Base-by-base conservation (phyloP, 2,329 filamentous ascomycete genomes). In the Penicillium sp. region DNA sequence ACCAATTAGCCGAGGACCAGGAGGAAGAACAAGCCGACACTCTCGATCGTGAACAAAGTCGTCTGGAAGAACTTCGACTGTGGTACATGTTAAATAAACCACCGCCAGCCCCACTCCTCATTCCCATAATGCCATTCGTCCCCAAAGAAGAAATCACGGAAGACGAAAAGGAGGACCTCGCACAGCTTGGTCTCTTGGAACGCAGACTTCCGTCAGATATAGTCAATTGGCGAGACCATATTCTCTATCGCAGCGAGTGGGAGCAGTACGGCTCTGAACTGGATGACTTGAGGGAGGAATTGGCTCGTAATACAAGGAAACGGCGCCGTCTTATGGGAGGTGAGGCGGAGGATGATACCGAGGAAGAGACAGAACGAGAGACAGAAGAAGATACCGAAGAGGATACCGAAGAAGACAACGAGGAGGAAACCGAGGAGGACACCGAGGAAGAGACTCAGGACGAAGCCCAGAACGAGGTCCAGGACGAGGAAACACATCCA, bases 211-310 rank as follows among this genome's bases (percentile, higher is more conserved):
- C 59, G 50, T 60, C 73, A 42, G 73, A 78, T 10, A 51, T 74
- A 9, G 62, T 71, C n/a, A 69, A 78, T 46, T 85, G 83, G 83
- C 75, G 79, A 47, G 71, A 72, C 23, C 71, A 68, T 46, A 70
- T 74, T 1, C 63, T 79, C 2, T 82, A 80, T 48, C 75, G 71
- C 42, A 72, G 76, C 16, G 73, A 78, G 28, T 85, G 83, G 82
- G 81, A 84, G 61, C 68, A 69, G n/a, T 72, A 71, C 51, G 70
- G 70, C 1, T 58, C 64, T 31, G 66, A 66, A 7, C 52, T 62
- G 2, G 46, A 63, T 10, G 60, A 71, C 18, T 42, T 72, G 5
- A 61, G 71, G 14, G 65, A 70, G 9, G 66, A 71, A 2, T 51
- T 75, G 42, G 55, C 54, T 19, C 59, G 63, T 39, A 69, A 70